Percentiles rank a stretch among this genome's conserved stretches.
phyloP scores from a whole-genome alignment of 1,284 basidiomycete species.

The Inonotus obliquus region DNA sequence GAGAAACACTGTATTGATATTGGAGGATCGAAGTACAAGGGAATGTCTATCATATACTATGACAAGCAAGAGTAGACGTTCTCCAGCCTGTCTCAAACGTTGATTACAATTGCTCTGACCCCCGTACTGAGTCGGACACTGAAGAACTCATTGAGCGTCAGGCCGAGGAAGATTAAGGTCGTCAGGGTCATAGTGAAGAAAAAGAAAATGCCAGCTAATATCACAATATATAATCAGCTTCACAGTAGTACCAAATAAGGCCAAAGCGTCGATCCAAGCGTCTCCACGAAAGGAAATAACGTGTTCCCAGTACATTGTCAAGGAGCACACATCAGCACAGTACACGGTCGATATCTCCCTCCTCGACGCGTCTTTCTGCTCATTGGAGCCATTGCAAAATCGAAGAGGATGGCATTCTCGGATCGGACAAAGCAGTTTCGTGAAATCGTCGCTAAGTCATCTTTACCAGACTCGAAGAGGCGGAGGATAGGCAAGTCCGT shows the following conservation, averaged over 20 bases:
- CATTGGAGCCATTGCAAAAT: not conserved
- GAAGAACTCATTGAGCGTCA: slow-evolving; percentile 6
- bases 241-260: not conserved
- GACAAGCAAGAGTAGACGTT: slow-evolving; percentile 49
- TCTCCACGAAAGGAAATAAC: not conserved
- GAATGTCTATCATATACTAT: slow-evolving; percentile 67
- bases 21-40: not conserved
- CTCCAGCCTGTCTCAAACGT: slow-evolving; percentile 71
- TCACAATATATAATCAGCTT: not conserved
- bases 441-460: slow-evolving; percentile 43
- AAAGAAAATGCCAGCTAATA: not conserved
- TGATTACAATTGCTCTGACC: slow-evolving; percentile 38
- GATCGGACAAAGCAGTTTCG: slow-evolving; percentile 62
- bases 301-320: not conserved
- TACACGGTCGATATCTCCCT: not conserved
- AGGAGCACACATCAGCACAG: not conserved
- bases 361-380: not conserved
- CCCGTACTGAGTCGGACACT: slow-evolving; percentile 22
- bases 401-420: slow-evolving; percentile 39
- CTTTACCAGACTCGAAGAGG: slow-evolving; percentile 43
- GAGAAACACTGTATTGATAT: too few species aligned
- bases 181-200: not conserved
- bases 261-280: slow-evolving; percentile 17
- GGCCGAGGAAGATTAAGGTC: slow-evolving; percentile 20
- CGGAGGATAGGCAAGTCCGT: slow-evolving; percentile 40